Base-by-base conservation (phyloP, 805 yeast genomes). In the Wickerhamomyces xylosicus region DNA sequence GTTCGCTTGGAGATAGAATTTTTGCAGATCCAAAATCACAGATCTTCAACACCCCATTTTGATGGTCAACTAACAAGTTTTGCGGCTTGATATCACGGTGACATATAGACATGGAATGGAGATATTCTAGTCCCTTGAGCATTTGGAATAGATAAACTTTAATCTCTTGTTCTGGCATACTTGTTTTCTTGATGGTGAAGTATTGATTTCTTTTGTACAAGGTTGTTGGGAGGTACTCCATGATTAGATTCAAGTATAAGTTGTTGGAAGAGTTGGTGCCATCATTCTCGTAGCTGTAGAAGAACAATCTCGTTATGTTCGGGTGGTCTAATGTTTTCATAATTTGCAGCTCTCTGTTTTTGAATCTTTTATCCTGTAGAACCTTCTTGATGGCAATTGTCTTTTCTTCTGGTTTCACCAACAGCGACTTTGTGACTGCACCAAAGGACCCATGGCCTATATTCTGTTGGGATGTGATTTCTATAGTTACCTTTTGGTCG, bases 361-460 rank as follows among this genome's bases (percentile, higher is more conserved):
- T 84, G 72, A 89, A 92, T 36, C 97, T 68, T 56, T 81, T 85
- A 62, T 92, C 99, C 58, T 92, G 97, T 19, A 90, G 69, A n/a
- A 92, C 99, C 50, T 95, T 75, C 62, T 92, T 92, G 56, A 92
- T 86, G 37, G 98, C 98, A 16, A 90, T 94, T 33, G 77, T 72
- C 20, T 42, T 34, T 50, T 79, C 84, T 43, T 82, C 77, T 18
- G 82, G 70, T 15, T 90, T 87, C 44, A 74, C 55, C 31, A 92
- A 67, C 42, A 74, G 77, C 6, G 95, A 86, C 49, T 85, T 92
- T 57, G 86, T 87, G n/a, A 92, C 98, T 27, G 87, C 89, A 3
- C 98, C 98, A 64, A 92, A 92, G n/a, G 97, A 89, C 10, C 98
- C 98, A 61, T 85, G 94, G n/a, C 98, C 98, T 33, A 90, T 92